phyloP scores from a whole-genome alignment of 1,284 basidiomycete species.

The Amylostereum areolatum region DNA sequence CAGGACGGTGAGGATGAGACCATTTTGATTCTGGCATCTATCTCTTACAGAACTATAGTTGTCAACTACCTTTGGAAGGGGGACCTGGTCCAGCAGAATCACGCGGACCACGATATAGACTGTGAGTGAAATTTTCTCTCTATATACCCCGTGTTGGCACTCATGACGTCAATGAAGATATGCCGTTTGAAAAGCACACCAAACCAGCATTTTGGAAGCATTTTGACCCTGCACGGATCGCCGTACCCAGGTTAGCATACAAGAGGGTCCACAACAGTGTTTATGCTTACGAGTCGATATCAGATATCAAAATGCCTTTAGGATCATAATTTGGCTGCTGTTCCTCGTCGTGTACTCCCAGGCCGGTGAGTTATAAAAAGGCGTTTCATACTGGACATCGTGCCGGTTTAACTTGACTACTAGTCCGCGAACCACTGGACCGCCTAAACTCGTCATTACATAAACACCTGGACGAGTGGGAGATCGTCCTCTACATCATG shows the following conservation, averaged over 20 bases:
- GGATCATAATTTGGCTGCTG: conserved; percentile 76
- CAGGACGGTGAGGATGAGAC: conserved; percentile 56
- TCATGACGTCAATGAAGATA: conserved; percentile 37
- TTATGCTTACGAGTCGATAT: conserved; percentile 2
- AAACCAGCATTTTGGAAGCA: conserved; percentile 60
- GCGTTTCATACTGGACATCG: conserved; percentile 1
- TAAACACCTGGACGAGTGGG: conserved; percentile 65
- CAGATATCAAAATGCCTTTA: conserved; percentile 74
- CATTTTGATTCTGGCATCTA: background rate
- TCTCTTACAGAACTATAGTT: conserved; percentile 32
- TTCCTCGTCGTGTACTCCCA: conserved; percentile 85
- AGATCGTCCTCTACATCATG: conserved; percentile 73
- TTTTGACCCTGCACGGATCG: conserved; percentile 73
- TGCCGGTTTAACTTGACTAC: background rate
- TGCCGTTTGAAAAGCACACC: conserved; percentile 49
- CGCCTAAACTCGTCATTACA: conserved; percentile 42
- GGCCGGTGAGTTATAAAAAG: conserved; percentile 49
- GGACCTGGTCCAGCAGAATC: conserved; percentile 74
- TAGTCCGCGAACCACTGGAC: conserved; percentile 71
- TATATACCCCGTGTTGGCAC: background rate
- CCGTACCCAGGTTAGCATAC: conserved; percentile 67
- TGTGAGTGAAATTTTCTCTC: conserved; percentile 36
- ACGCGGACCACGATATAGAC: conserved; percentile 62
- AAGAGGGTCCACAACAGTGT: conserved; percentile 8
- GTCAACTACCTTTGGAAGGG: conserved; percentile 76